phyloP scores from a whole-genome alignment of 2,329 filamentous ascomycete species.

The Trichocomaceae sp. region DNA sequence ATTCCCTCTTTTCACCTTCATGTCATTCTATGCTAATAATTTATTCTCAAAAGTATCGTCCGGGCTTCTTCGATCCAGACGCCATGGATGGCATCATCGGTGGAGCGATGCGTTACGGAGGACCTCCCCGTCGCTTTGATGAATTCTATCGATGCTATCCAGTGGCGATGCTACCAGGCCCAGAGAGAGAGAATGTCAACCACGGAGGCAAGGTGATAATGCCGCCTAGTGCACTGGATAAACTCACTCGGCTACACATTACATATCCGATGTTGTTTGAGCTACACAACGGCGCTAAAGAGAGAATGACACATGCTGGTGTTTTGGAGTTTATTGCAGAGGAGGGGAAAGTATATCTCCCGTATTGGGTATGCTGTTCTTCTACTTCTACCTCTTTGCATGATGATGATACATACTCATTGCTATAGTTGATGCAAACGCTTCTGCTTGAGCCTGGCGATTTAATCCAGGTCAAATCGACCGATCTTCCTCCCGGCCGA shows the following conservation, averaged over 20 bases:
- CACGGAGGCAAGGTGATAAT: constrained; percentile 97
- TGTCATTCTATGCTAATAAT: constrained; percentile 1
- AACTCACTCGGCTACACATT: constrained; percentile 90
- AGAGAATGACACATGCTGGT: constrained; percentile 80
- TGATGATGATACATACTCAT: constrained; percentile 15
- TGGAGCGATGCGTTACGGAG: constrained; percentile 45
- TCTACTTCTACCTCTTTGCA: neutral
- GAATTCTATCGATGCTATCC: constrained; percentile 99
- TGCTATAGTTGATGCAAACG: constrained; percentile 78
- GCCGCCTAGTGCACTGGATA: constrained; percentile 92
- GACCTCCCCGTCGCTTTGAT: constrained; percentile 71
- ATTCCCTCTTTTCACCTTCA: neutral
- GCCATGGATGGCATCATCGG: constrained; percentile 49
- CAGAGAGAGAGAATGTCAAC: constrained; percentile 83
- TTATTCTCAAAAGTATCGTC: constrained; percentile 32
- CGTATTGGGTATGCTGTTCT: constrained; percentile 67
- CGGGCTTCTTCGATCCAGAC: constrained; percentile 49
- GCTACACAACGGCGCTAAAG: constrained; percentile 78
- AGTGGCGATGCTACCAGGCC: constrained; percentile 84
- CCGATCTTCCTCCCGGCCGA: constrained; percentile 79
- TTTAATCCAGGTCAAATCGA: constrained; percentile 89
- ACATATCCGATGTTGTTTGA: constrained; percentile 97
- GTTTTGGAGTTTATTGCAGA: constrained; percentile 97
- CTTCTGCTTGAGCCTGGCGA: constrained; percentile 85
- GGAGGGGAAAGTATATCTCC: constrained; percentile 91